These are phyloP conservation scores for Cicer bijugum DNA, from an alignment of 306 rosid species.

Conservation along the genomic window DNA sequence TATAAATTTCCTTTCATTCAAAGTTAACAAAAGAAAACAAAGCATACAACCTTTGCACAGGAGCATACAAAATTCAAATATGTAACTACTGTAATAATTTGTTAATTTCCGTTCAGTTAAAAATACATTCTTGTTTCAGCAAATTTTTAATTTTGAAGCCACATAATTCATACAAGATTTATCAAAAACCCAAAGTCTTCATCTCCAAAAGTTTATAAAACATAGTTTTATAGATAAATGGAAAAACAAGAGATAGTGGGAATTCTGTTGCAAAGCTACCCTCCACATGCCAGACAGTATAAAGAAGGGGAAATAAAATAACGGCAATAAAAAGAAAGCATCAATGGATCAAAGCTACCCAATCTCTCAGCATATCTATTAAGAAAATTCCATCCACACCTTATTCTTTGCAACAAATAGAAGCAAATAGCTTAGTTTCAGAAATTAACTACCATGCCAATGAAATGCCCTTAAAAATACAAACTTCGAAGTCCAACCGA, in stretches of 20 bases:
- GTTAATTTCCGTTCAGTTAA: neutral
- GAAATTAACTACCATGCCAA: neutral
- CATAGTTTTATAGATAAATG: neutral
- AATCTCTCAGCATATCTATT: neutral
- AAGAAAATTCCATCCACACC: neutral
- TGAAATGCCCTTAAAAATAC: neutral
- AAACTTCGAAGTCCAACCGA: neutral
- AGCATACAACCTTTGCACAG: conserved; percentile 15
- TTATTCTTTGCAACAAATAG: conserved; percentile 11
- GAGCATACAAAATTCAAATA: neutral
- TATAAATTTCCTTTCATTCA: conserved; percentile 15
- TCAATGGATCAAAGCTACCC: neutral
- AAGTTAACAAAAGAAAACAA: conserved; percentile 7
- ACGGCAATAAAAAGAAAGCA: neutral
- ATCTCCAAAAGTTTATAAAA: conserved; percentile 11
- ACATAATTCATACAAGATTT: neutral
- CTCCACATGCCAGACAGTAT: neutral
- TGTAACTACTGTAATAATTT: conserved; percentile 11
- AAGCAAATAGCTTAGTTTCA: neutral
- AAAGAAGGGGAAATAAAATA: conserved; percentile 11
- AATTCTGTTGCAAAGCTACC: neutral
- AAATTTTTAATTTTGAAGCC: neutral
- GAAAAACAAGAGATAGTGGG: neutral
- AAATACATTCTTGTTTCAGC: neutral
- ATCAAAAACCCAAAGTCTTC: neutral